Evolutionary conservation across 208 protist species (phyloP), one percentile per base, ranked within the genome.

Genomic region (Perkinsela sp.): DNA sequence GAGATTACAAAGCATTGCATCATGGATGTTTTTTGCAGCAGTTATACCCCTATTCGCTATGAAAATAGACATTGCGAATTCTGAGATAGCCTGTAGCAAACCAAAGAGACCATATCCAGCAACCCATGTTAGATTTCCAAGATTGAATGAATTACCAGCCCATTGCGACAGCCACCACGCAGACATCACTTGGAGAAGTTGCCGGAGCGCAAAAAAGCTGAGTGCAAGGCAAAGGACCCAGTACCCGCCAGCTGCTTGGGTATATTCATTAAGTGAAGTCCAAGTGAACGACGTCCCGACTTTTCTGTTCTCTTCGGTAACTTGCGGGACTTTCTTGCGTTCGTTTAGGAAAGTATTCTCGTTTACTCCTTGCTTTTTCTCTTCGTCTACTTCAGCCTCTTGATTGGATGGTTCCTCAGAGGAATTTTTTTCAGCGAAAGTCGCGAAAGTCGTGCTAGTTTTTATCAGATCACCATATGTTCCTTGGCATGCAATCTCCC

Each of bases 91-190:
- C 6, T 70, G 67, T 0, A 57, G 29, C 16, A 72, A 0, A 0
- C 75, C 71, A 1, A 81, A 15, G 1, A 30, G 28, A 1, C 70
- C 31, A 32, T 78, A 80, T 13, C 75, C 66, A 22, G 66, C 6
- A 1, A 81, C 32, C 30, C 75, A 76, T 30, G 70, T 48, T 0
- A 28, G 1, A 6, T 66, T 16, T 13, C 68, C 22, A 29, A 75
- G 40, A 30, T 57, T 32, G 15, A 80, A 74, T 29, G 66, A 28
- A 1, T 70, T 67, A 29, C 80, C 74, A 0, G 80, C 76, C 87
- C 87, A 92, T 15, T 83, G 72, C 22, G 81, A 79, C 22, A 92
- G 78, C 85, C 83, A 93, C 28, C 82, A 67, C 66, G 68, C 75
- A 66, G 69, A 79, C 0, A 29, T 69, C 0, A 73, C 72, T 1